Evolutionary conservation across 495 filamentous ascomycete genomes (phyloP), one percentile per base, ranked within the genome.

Genomic region (Xylaria sp.): DNA sequence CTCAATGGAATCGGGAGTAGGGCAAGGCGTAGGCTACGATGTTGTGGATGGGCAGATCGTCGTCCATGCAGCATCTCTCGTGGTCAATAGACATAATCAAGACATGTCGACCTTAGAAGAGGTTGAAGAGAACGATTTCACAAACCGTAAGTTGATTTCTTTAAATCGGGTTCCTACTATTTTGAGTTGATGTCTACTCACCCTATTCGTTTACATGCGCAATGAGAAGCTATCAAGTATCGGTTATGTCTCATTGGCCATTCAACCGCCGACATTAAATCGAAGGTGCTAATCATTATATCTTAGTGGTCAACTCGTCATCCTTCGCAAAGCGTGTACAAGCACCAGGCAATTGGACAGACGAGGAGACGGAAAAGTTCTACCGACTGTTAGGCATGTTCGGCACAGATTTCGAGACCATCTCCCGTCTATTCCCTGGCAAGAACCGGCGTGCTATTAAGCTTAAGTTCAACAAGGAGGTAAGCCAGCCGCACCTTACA

Each of bases 371-470:
- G 3, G 93, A 95, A 40, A 81, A 89, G 35, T 98, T 98, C 81
- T 98, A 97, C 78, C 85, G 92, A 24, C 91, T 91, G 0, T 83
- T 99, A 2, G 83, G 87, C 35, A 93, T 93, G 87, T 97, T 97
- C 77, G 97, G 96, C 35, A 97, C 94, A 0, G 94, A 98, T 78
- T 98, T 98, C 77, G 88, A 90, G 80, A 92, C 93, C 73, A 97
- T 99, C 75, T 88, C 89, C 74, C 90, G 88, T 70, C 85, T 97
- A 85, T 97, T 99, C 76, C 89, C 90, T 0, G 88, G 88, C 37
- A 87, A 92, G 26, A 92, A 85, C 31, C 85, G 96, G 61, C 88
- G 90, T 21, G 89, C 93, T 74, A 90, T 98, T 78, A 97, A 98
- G 82, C 80, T 92, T 58, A 99, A 98, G 79, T 99, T 97, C 83